Evolutionary conservation across 139 green algal genomes (phyloP).

Genomic region (Ostreobium quekettii): DNA sequence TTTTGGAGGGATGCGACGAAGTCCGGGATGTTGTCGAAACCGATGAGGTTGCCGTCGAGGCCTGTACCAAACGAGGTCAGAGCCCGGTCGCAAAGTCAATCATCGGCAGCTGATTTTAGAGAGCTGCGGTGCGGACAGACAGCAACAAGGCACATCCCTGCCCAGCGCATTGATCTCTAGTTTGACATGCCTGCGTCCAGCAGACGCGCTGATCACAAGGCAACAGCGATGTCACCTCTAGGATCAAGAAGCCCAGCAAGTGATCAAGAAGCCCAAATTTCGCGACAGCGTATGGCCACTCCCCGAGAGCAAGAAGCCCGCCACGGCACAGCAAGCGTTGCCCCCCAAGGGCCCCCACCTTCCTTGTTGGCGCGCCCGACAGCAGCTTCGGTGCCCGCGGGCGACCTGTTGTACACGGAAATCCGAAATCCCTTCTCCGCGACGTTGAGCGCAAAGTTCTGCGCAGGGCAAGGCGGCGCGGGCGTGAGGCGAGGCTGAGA

Average conservation of each 20-base stretch:
- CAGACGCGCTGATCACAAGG: too few relatives aligned
- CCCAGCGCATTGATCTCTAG: too few relatives aligned
- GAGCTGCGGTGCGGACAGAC: too few relatives aligned
- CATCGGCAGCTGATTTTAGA: too few relatives aligned
- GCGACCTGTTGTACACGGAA: slow-evolving; percentile 89
- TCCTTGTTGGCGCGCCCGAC: slow-evolving; percentile 86
- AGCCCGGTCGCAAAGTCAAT: too few relatives aligned
- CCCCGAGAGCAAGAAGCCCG: slow-evolving; percentile 87
- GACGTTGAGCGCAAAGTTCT: slow-evolving; percentile 96
- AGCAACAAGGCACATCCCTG: too few relatives aligned
- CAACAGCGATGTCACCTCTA: too few relatives aligned
- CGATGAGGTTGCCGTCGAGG: slow-evolving; percentile 67
- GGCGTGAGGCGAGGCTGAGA: neutral
- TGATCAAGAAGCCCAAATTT: too few relatives aligned
- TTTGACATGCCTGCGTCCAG: too few relatives aligned
- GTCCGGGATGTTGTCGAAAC: slow-evolving; percentile 86
- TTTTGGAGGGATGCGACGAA: slow-evolving; percentile 88
- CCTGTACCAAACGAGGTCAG: too few relatives aligned
- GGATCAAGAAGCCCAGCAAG: too few relatives aligned
- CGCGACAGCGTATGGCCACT: too few relatives aligned
- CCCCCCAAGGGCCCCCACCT: slow-evolving; percentile 30
- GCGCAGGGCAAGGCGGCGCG: neutral
- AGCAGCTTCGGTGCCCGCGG: slow-evolving; percentile 87
- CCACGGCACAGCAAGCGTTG: slow-evolving; percentile 92
- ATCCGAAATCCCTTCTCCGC: slow-evolving; percentile 96